A percentile compares a stretch with the other conserved stretches of the same genome.
These are phyloP conservation scores for Colletotrichum zoysiae DNA, from an alignment of 2,329 filamentous ascomycete species.

Conservation along the genomic window DNA sequence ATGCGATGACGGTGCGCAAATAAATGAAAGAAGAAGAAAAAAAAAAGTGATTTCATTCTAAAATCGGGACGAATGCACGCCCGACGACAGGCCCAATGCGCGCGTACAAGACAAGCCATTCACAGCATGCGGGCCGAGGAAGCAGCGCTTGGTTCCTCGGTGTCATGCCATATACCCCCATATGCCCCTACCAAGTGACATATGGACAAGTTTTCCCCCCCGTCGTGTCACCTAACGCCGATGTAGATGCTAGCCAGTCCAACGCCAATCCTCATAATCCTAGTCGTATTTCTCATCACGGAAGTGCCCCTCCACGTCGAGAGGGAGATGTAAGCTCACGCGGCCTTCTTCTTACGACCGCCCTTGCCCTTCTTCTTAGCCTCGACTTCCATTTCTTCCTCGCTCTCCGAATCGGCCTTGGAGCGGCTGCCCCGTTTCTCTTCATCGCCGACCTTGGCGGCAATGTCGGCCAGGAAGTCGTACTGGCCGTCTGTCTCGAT, in stretches of 20 bases:
- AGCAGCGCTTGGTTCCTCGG: slow-evolving; percentile 39
- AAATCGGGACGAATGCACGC: slow-evolving; percentile 17
- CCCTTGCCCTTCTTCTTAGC: slow-evolving; percentile 62
- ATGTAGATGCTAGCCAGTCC: slow-evolving; percentile 45
- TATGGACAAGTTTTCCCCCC: slow-evolving; percentile 27
- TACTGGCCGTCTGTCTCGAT: slow-evolving; percentile 91
- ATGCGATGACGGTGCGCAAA: neutral
- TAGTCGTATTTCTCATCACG: slow-evolving; percentile 40
- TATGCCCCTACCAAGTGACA: slow-evolving; percentile 33
- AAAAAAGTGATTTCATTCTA: slow-evolving; percentile 24
- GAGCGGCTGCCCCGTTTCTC: slow-evolving; percentile 61
- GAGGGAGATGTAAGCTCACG: slow-evolving; percentile 22
- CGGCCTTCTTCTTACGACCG: slow-evolving; percentile 64
- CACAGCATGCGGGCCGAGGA: slow-evolving; percentile 36
- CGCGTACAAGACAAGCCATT: slow-evolving; percentile 37
- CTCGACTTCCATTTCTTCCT: slow-evolving; percentile 62
- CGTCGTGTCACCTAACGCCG: slow-evolving; percentile 45
- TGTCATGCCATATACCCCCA: slow-evolving; percentile 32
- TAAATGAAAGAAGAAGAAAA: neutral
- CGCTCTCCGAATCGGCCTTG: slow-evolving; percentile 66
- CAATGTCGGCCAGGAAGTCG: slow-evolving; percentile 93
- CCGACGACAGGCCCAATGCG: slow-evolving; percentile 29
- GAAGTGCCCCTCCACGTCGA: slow-evolving; percentile 1
- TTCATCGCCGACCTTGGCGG: slow-evolving; percentile 78
- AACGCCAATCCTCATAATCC: slow-evolving; percentile 45